Evolutionary conservation across 169 alveolate genomes (phyloP).

Genomic region (Blepharisma undulans): DNA sequence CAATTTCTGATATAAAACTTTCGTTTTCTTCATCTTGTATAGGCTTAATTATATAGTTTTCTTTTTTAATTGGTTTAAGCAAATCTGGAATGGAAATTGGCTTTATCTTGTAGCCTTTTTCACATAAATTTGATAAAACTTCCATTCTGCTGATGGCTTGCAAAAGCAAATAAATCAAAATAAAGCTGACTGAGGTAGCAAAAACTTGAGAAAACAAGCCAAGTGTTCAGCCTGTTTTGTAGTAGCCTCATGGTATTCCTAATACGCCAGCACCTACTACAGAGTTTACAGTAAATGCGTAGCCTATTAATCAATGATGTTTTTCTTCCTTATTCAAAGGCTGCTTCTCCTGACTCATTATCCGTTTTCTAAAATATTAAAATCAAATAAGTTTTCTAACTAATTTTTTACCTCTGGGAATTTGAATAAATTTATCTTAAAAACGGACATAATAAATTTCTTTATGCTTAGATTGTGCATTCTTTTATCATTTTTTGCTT

Average conservation of each 20-base stretch:
- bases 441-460: neutral
- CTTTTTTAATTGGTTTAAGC: neutral
- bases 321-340: neutral
- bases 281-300: conserved; percentile 2
- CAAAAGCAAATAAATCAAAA: neutral
- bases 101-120: conserved; percentile 13
- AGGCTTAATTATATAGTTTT: neutral
- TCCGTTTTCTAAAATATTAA: neutral
- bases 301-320: neutral
- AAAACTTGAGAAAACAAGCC: conserved; percentile 1
- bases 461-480: neutral
- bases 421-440: too few relatives aligned
- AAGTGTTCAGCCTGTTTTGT: neutral
- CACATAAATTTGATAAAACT: neutral
- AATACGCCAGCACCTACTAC: conserved; percentile 9
- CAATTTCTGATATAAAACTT: neutral
- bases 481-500: neutral
- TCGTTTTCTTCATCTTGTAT: neutral
- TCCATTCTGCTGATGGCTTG: conserved; percentile 9
- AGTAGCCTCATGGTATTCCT: conserved; percentile 11
- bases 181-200: neutral
- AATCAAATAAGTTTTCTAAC: too few relatives aligned
- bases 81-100: neutral
- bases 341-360: neutral
- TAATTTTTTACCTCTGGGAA: too few relatives aligned